Conservation (phyloP, 352 stramenopile species). For the Globisporangium mamillatum region DNA sequence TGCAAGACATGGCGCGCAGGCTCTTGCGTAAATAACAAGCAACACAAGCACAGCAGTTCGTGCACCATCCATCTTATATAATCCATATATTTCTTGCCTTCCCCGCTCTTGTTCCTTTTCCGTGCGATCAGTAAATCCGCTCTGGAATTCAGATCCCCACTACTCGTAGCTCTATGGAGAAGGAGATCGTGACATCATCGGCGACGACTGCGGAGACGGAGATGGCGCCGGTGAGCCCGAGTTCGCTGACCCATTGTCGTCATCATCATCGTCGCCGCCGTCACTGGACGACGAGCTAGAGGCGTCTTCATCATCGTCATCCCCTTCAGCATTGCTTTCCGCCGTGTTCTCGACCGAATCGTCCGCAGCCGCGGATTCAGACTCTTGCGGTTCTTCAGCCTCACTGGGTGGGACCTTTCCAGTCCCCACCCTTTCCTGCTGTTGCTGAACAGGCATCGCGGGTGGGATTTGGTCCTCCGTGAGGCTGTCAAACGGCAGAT, state of each 20-base stretch:
- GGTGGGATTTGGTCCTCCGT: constrained; percentile 15
- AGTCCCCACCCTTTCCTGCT: background rate
- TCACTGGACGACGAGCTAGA: constrained; percentile 35
- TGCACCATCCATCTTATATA: background rate
- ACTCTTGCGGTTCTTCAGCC: background rate
- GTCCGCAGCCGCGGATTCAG: background rate
- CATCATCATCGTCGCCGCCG: constrained; percentile 29
- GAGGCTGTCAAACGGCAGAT: constrained; percentile 37
- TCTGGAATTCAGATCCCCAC: background rate
- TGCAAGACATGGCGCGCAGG: constrained; percentile 32
- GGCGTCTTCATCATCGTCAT: constrained; percentile 46
- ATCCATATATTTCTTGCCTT: background rate
- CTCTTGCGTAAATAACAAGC: constrained; percentile 35
- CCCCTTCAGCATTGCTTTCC: constrained; percentile 23
- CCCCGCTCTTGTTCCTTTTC: background rate
- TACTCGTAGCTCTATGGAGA: constrained; percentile 30
- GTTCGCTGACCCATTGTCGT: constrained; percentile 57
- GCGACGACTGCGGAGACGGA: constrained; percentile 48
- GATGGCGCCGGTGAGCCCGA: constrained; percentile 55
- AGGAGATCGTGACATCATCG: constrained; percentile 56
- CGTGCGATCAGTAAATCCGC: background rate
- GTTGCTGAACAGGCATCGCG: background rate
- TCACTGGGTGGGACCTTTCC: background rate
- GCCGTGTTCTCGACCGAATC: constrained; percentile 19
- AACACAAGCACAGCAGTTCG: background rate